Percentiles rank a stretch among this genome's conserved stretches.
phyloP scores from a whole-genome alignment of 495 filamentous ascomycete genomes.

The Aspergillus sparsus region DNA sequence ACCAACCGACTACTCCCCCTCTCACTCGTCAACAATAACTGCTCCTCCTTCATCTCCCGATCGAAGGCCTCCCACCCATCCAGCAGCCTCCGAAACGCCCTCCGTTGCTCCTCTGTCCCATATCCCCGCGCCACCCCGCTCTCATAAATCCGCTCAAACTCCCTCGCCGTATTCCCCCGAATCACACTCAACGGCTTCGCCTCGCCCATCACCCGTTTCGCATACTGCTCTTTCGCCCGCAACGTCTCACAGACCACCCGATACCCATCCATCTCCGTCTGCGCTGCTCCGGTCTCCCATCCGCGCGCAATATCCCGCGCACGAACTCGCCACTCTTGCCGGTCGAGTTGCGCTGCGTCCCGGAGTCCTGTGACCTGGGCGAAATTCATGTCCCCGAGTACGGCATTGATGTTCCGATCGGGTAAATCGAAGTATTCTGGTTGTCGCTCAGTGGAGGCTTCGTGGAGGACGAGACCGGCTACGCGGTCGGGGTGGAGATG shows the following conservation, averaged over 20 bases:
- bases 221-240: conserved; percentile 36
- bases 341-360: conserved; percentile 26
- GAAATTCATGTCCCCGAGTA: conserved; percentile 34
- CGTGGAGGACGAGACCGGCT: conserved; percentile 43
- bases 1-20: conserved; percentile 35
- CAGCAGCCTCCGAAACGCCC: conserved; percentile 35
- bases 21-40: conserved; percentile 39
- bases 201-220: conserved; percentile 29
- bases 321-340: conserved; percentile 40
- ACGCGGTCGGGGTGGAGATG: conserved; percentile 35
- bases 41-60: conserved; percentile 44
- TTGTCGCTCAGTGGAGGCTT: conserved; percentile 41
- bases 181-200: conserved; percentile 42
- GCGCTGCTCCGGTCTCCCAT: conserved; percentile 10
- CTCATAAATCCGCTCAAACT: conserved; percentile 39
- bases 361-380: conserved; percentile 37
- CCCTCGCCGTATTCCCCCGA: conserved; percentile 32
- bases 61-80: conserved; percentile 41
- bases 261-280: conserved; percentile 21
- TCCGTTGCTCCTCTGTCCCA: conserved; percentile 33
- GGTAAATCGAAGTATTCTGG: conserved; percentile 34
- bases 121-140: conserved; percentile 35
- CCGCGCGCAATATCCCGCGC: conserved; percentile 38
- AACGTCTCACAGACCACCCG: conserved; percentile 31
- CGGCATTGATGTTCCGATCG: conserved; percentile 35